Percentiles rank a stretch among this genome's conserved stretches.
Evolutionary conservation across 306 rosid genomes (phyloP).

Genomic region (Cicer pinnatifidum): DNA sequence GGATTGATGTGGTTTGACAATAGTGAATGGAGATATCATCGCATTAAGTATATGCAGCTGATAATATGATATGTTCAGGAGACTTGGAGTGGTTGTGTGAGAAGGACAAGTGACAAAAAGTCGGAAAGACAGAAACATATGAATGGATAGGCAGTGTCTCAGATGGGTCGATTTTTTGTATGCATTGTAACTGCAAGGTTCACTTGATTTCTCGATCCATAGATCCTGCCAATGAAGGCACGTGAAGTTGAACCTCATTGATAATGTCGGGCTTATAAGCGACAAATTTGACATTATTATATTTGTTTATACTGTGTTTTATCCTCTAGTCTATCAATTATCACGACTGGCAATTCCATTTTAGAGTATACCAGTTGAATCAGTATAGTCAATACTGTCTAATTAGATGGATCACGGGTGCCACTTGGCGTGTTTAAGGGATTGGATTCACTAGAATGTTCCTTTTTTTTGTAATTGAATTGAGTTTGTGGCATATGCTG

Average conservation of each 20-base stretch:
- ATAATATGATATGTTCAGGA: constrained; percentile 20
- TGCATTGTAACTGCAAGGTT: constrained; percentile 19
- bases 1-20: constrained; percentile 7
- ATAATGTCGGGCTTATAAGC: neutral
- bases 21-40: constrained; percentile 12
- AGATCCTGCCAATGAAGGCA: constrained; percentile 17
- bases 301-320: constrained; percentile 27
- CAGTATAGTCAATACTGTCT: neutral
- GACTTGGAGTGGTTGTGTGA: neutral
- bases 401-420: constrained; percentile 12
- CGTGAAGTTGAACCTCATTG: neutral
- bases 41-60: constrained; percentile 26
- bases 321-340: constrained; percentile 24
- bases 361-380: neutral
- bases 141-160: constrained; percentile 13
- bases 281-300: neutral
- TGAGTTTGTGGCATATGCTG: constrained; percentile 15
- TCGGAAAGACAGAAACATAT: neutral
- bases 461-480: constrained; percentile 1
- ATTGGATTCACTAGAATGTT: neutral
- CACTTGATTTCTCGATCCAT: constrained; percentile 15
- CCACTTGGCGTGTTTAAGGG: constrained; percentile 9
- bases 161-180: neutral
- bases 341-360: neutral
- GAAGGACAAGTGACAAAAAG: neutral